These are phyloP conservation scores for Lactarius hengduanensis DNA, from an alignment of 768 basidiomycete species.

Conservation along the genomic window DNA sequence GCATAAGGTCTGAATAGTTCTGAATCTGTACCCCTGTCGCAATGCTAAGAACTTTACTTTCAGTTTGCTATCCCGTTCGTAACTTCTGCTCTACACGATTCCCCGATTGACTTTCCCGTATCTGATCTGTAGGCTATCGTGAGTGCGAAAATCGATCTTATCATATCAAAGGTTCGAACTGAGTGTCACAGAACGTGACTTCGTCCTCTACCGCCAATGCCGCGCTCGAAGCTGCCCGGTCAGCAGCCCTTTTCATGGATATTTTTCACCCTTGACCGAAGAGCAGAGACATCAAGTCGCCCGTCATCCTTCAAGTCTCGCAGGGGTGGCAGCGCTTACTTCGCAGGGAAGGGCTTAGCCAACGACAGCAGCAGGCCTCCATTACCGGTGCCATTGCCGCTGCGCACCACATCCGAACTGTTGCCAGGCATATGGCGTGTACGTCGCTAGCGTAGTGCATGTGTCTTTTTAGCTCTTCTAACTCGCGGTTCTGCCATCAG, in stretches of 20 bases:
- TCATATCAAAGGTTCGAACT: conserved; percentile 15
- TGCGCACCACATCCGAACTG: conserved; percentile 85
- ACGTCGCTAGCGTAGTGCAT: conserved; percentile 38
- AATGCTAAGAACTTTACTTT: conserved; percentile 20
- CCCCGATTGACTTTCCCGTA: conserved; percentile 11
- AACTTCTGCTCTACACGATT: not conserved
- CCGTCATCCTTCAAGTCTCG: conserved; percentile 97
- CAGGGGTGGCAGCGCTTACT: conserved; percentile 97
- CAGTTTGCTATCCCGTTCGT: conserved; percentile 88
- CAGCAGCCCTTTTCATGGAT: conserved; percentile 21
- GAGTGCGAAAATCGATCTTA: conserved; percentile 38
- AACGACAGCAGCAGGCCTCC: conserved; percentile 95
- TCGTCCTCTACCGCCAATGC: conserved; percentile 96
- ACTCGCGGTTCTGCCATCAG: conserved; percentile 39
- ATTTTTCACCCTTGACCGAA: conserved; percentile 7
- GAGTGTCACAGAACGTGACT: conserved; percentile 75
- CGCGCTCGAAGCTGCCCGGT: conserved; percentile 94
- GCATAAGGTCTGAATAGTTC: conserved; percentile 61
- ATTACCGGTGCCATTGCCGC: conserved; percentile 90
- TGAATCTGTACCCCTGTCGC: conserved; percentile 15
- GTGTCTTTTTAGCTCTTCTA: conserved; percentile 8
- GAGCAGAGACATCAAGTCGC: conserved; percentile 87
- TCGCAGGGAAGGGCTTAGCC: conserved; percentile 92
- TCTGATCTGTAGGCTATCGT: conserved; percentile 63
- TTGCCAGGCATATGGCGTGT: conserved; percentile 92